Percentiles rank a stretch among this genome's conserved stretches.
Conservation (phyloP, 306 rosid species). For the Cicer chorassanicum region DNA sequence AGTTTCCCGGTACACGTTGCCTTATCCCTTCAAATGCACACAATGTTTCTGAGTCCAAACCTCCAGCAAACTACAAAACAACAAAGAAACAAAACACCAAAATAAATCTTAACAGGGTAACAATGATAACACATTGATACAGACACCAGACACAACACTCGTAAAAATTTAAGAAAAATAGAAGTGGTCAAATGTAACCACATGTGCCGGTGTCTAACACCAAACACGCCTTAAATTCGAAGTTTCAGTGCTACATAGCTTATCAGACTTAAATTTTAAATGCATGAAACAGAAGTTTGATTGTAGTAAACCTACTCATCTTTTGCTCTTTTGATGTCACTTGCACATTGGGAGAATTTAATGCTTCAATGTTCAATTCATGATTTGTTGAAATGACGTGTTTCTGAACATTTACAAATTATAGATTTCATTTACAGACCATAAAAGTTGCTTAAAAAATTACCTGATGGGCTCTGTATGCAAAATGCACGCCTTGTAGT, state of each 20-base stretch:
- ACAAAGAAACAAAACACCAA: neutral
- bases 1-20: constrained; percentile 64
- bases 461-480: constrained; percentile 92
- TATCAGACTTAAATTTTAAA: neutral
- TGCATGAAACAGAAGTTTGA: neutral
- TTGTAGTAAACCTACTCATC: neutral
- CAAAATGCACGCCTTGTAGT: constrained; percentile 86
- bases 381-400: neutral
- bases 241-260: neutral
- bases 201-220: no score
- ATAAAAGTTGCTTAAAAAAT: constrained; percentile 11
- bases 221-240: no score
- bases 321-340: constrained; percentile 11
- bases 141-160: no score
- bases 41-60: constrained; percentile 84
- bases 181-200: no score
- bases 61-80: constrained; percentile 83
- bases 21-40: constrained; percentile 87
- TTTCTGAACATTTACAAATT: constrained; percentile 23
- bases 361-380: constrained; percentile 9
- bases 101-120: neutral
- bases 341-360: neutral
- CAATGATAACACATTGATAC: no score
- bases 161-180: no score
- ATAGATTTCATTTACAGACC: neutral